Conservation (phyloP, 805 yeast genomes). For the Pichia occidentalis region DNA sequence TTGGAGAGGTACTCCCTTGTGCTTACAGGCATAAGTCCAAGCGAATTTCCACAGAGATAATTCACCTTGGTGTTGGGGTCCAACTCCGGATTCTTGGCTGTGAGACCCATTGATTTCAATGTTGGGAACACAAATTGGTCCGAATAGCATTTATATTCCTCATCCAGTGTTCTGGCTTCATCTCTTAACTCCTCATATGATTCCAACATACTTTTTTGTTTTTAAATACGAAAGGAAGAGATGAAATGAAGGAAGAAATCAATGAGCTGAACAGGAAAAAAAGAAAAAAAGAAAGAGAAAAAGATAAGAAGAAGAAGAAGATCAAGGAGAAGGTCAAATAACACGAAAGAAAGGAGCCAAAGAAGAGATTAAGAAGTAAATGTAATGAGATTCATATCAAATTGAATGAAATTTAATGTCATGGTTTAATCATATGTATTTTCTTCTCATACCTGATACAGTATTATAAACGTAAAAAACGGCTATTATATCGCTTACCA, state of each 20-base stretch:
- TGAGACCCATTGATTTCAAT: slow-evolving; percentile 49
- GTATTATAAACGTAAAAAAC: no score
- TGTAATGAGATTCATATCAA: no score
- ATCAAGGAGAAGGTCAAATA: no score
- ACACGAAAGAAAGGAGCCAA: no score
- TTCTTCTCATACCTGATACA: no score
- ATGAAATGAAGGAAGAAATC: neutral
- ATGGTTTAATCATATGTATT: no score
- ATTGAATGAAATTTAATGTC: no score
- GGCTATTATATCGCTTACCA: no score
- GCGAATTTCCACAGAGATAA: slow-evolving; percentile 89
- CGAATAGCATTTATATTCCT: slow-evolving; percentile 32
- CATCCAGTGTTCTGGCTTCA: slow-evolving; percentile 35
- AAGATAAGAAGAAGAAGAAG: no score
- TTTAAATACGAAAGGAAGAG: neutral
- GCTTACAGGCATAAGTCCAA: slow-evolving; percentile 77
- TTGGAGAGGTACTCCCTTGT: slow-evolving; percentile 50
- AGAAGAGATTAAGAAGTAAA: no score
- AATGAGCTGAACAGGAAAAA: neutral
- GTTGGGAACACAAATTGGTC: slow-evolving; percentile 63
- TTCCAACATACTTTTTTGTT: neutral
- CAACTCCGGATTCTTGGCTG: slow-evolving; percentile 19
- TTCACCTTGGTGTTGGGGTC: slow-evolving; percentile 27
- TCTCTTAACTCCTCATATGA: slow-evolving; percentile 11
- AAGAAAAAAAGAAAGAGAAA: neutral